phyloP scores from a whole-genome alignment of 345 rosid genomes.

The Pistacia atlantica region DNA sequence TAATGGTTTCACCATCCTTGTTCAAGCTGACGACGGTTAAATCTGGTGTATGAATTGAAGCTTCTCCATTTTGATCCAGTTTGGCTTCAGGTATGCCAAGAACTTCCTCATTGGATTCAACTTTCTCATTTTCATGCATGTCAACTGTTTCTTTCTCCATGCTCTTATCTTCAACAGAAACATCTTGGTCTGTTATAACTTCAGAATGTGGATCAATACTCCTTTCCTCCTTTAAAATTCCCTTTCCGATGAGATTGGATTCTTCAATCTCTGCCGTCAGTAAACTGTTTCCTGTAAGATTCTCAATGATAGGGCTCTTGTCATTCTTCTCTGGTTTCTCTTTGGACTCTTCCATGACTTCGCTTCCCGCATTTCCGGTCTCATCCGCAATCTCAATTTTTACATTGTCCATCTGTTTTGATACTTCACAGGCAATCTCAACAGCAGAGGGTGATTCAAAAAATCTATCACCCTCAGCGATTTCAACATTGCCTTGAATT shows the following conservation, averaged over 20 bases:
- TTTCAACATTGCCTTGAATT: conserved; percentile 29
- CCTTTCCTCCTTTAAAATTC: conserved; percentile 8
- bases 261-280: conserved; percentile 10
- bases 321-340: conserved; percentile 19
- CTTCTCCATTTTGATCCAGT: conserved; percentile 20
- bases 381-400: conserved; percentile 11
- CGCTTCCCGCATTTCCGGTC: conserved; percentile 26
- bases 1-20: conserved; percentile 9
- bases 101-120: conserved; percentile 21
- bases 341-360: conserved; percentile 15
- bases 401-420: conserved; percentile 14
- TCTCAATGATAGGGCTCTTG: not conserved
- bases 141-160: conserved; percentile 22
- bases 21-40: conserved; percentile 23
- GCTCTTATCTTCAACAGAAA: conserved; percentile 21
- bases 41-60: conserved; percentile 16
- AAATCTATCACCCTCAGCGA: conserved; percentile 36
- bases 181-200: not conserved
- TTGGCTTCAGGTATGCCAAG: conserved; percentile 16
- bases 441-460: conserved; percentile 40
- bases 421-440: conserved; percentile 27
- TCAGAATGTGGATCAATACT: conserved; percentile 6
- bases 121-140: conserved; percentile 15
- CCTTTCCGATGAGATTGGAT: conserved; percentile 1
- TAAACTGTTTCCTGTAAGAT: conserved; percentile 11